phyloP scores from a whole-genome alignment of 768 basidiomycete genomes.

The Psilocybe tampanensis region DNA sequence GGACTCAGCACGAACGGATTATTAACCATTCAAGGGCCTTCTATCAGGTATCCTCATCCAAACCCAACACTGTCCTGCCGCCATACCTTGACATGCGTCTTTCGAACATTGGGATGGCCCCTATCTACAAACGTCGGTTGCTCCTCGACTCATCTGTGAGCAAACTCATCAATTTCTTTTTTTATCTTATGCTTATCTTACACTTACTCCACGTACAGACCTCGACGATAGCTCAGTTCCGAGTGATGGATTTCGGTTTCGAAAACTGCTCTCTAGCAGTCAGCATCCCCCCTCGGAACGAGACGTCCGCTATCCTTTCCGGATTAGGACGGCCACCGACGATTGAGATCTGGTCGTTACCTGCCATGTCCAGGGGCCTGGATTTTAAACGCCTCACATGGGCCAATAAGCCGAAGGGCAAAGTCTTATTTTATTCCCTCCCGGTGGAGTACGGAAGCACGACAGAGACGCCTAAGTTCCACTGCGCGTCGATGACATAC shows the following conservation, averaged over 20 bases:
- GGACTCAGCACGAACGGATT: neutral
- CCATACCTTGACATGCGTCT: neutral
- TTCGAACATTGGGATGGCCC: conserved; percentile 4
- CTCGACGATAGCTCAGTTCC: conserved; percentile 29
- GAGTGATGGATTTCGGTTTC: conserved; percentile 33
- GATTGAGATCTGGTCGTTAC: neutral
- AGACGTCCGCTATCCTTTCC: conserved; percentile 1
- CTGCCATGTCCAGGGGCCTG: neutral
- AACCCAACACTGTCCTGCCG: neutral
- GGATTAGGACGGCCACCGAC: neutral
- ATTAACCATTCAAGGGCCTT: conserved; percentile 5
- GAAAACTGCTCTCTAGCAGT: conserved; percentile 21
- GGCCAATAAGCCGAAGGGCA: neutral
- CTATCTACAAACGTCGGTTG: conserved; percentile 3
- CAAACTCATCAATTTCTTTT: neutral
- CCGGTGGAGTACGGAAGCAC: conserved; percentile 1
- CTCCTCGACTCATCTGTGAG: conserved; percentile 5
- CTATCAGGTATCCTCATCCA: conserved; percentile 4
- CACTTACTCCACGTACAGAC: too few species aligned
- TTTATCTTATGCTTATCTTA: neutral
- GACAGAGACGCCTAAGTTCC: conserved; percentile 1
- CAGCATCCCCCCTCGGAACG: conserved; percentile 17
- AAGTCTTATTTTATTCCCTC: neutral
- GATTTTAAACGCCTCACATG: conserved; percentile 4
- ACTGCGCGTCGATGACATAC: conserved; percentile 5